These are phyloP conservation scores for Sanghuangporus sanghuang DNA, from an alignment of 1,284 basidiomycete genomes.

Conservation along the genomic window DNA sequence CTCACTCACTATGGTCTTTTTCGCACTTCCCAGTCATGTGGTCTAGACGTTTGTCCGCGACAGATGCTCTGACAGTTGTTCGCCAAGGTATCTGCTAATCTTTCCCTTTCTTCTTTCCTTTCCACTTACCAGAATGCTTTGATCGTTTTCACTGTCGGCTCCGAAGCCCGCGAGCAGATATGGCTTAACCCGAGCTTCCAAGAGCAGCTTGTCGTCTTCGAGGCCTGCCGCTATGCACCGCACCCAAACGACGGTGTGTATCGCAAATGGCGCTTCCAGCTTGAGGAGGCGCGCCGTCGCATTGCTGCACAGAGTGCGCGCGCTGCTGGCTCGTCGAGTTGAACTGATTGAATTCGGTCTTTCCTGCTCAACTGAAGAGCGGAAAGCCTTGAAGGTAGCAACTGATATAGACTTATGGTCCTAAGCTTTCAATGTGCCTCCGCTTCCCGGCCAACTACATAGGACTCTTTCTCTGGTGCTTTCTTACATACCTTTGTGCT, in stretches of 20 bases:
- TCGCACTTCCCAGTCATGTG: conserved; percentile 11
- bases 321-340: neutral
- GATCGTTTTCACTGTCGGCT: neutral
- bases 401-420: too few species aligned
- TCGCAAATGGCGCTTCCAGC: conserved; percentile 13
- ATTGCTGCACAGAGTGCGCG: conserved; percentile 1
- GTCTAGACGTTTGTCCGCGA: conserved; percentile 17
- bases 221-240: conserved; percentile 15
- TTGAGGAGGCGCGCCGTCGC: conserved; percentile 15
- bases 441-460: too few species aligned
- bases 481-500: too few species aligned
- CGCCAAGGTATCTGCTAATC: conserved; percentile 3
- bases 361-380: neutral
- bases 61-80: conserved; percentile 16
- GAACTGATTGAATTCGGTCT: neutral
- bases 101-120: neutral
- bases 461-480: too few species aligned
- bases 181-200: conserved; percentile 19
- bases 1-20: neutral
- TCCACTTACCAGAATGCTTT: neutral
- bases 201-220: conserved; percentile 16
- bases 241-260: conserved; percentile 16
- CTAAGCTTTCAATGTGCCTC: too few species aligned
- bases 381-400: too few species aligned
- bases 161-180: conserved; percentile 16